A percentile compares a stretch with the other conserved stretches of the same genome.
Conservation (phyloP, 768 basidiomycete genomes). For the Russula dissimulans region DNA sequence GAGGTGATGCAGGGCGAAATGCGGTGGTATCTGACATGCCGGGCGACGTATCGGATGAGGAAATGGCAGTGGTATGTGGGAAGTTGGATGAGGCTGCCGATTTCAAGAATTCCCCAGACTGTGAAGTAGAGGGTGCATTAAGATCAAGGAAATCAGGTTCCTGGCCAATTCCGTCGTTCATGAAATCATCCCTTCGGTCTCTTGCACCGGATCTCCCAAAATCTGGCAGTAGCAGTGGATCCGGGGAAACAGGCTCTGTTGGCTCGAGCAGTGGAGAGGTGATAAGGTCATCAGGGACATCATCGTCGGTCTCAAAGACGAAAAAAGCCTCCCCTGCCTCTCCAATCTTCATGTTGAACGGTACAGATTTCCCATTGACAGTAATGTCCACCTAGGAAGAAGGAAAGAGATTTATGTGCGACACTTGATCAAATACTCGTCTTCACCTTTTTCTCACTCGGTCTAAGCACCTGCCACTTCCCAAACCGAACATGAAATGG, state of each 20-base stretch:
- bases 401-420: background rate
- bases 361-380: conserved; percentile 78
- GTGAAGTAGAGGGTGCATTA: conserved; percentile 35
- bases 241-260: conserved; percentile 33
- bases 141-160: conserved; percentile 86
- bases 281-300: conserved; percentile 86
- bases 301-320: conserved; percentile 92
- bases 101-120: background rate
- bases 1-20: background rate
- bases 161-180: conserved; percentile 23
- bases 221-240: conserved; percentile 21
- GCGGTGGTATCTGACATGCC: background rate
- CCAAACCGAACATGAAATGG: conserved; percentile 98
- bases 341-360: conserved; percentile 97
- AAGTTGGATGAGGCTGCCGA: background rate
- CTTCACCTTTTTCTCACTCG: conserved; percentile 84
- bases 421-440: background rate
- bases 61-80: background rate
- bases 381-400: conserved; percentile 67
- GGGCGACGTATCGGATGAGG: background rate
- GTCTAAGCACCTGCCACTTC: conserved; percentile 90
- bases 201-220: conserved; percentile 37
- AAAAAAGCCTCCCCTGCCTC: conserved; percentile 99
- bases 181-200: conserved; percentile 20
- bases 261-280: conserved; percentile 85